These are phyloP conservation scores for Fragaria ananassa DNA, from an alignment of 306 rosid genomes.

Conservation along the genomic window DNA sequence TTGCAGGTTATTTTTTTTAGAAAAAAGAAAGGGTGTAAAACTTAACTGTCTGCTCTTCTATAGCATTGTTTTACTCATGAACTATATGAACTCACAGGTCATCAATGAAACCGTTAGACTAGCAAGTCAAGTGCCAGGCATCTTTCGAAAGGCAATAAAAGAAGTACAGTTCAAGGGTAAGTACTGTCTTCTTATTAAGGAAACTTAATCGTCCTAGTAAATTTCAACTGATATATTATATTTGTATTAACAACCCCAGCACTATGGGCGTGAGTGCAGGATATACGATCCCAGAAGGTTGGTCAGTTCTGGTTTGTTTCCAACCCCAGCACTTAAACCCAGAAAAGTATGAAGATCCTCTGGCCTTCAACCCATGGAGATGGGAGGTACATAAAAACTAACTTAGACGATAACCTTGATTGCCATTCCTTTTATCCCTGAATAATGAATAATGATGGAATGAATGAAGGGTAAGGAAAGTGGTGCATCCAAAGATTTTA, in stretches of 20 bases:
- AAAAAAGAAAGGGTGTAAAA: neutral
- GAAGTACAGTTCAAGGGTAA: slow-evolving; percentile 76
- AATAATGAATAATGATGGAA: neutral
- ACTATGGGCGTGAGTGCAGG: slow-evolving; percentile 40
- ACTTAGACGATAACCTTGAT: neutral
- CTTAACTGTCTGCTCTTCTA: neutral
- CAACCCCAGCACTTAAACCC: slow-evolving; percentile 91
- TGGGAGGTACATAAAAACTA: slow-evolving; percentile 54
- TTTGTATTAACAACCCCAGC: neutral
- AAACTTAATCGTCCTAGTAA: neutral
- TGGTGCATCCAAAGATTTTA: slow-evolving; percentile 73
- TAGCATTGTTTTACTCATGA: neutral
- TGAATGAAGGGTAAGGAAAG: slow-evolving; percentile 52
- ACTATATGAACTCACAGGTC: slow-evolving; percentile 38
- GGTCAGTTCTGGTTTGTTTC: slow-evolving; percentile 96
- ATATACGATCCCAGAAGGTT: slow-evolving; percentile 82
- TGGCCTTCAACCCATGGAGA: slow-evolving; percentile 77
- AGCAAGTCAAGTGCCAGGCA: slow-evolving; percentile 90
- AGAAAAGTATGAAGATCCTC: slow-evolving; percentile 68
- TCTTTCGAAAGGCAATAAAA: slow-evolving; percentile 73
- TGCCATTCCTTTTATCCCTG: neutral
- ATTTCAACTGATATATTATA: slow-evolving; percentile 23
- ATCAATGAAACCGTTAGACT: slow-evolving; percentile 92
- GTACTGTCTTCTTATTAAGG: neutral
- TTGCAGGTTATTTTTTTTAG: neutral